phyloP scores from a whole-genome alignment of 2,329 filamentous ascomycete species.

The Escovopsis sp. region DNA sequence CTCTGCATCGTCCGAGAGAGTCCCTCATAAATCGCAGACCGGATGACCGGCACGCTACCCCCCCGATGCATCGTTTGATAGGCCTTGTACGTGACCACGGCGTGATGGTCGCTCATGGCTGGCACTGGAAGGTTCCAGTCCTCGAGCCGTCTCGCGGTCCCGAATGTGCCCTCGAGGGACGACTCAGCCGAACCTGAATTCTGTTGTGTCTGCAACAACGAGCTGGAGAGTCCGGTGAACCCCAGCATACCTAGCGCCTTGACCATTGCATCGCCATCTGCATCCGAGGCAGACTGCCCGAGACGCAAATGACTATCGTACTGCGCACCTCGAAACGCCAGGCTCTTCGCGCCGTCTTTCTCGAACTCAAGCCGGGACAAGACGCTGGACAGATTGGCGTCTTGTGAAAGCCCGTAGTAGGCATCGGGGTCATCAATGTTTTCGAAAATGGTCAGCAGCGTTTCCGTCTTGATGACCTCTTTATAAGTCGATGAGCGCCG shows the following conservation, averaged over 20 bases:
- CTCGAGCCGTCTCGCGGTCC: conserved; percentile 66
- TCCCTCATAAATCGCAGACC: conserved; percentile 45
- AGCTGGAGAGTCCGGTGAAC: conserved; percentile 71
- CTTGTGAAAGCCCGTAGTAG: conserved; percentile 80
- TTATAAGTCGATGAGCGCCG: conserved; percentile 48
- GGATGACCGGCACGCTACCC: conserved; percentile 36
- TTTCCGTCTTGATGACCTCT: conserved; percentile 42
- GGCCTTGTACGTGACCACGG: conserved; percentile 60
- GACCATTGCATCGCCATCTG: conserved; percentile 55
- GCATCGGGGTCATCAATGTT: conserved; percentile 92
- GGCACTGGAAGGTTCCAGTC: conserved; percentile 84
- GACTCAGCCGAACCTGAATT: conserved; percentile 39
- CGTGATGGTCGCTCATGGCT: conserved; percentile 41
- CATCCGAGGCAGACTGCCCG: conserved; percentile 34
- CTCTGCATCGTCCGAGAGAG: conserved; percentile 44
- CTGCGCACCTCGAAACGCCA: conserved; percentile 81
- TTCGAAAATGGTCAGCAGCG: conserved; percentile 71
- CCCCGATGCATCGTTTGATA: conserved; percentile 67
- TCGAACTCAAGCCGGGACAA: conserved; percentile 79
- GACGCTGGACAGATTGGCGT: conserved; percentile 60
- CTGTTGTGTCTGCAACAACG: conserved; percentile 55
- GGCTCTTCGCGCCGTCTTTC: conserved; percentile 67
- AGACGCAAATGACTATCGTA: conserved; percentile 71
- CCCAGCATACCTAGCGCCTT: conserved; percentile 68
- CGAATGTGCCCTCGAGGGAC: conserved; percentile 57